Evolutionary conservation across 441 rosid genomes (phyloP).

Genomic region (Hura crepitans): DNA sequence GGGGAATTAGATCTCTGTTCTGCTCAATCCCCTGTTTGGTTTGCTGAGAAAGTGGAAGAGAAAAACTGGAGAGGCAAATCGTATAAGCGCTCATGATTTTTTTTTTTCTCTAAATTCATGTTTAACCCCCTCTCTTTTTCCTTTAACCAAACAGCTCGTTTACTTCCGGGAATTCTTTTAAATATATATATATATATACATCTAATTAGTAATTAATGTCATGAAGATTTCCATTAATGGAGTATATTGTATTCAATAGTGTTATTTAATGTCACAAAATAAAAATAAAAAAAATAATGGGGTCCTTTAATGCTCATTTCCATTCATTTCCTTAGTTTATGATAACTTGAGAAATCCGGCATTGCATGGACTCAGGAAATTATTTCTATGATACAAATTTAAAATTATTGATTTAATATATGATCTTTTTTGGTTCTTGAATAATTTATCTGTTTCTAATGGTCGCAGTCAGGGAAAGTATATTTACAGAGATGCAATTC

Average conservation of each 20-base stretch:
- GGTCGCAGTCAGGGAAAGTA: constrained; percentile 75
- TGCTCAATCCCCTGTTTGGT: constrained; percentile 25
- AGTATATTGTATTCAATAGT: constrained; percentile 11
- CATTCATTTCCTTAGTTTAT: constrained; percentile 1
- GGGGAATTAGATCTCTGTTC: not conserved
- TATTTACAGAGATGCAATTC: constrained; percentile 60
- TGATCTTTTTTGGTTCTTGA: too few species aligned
- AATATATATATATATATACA: too few species aligned
- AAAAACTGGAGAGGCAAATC: not conserved
- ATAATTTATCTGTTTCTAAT: constrained; percentile 4
- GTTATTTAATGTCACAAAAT: too few species aligned
- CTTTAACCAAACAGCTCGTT: constrained; percentile 9
- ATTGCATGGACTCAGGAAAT: too few species aligned
- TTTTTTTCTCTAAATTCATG: not conserved
- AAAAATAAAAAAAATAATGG: too few species aligned
- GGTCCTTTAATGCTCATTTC: constrained; percentile 19
- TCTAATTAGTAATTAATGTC: constrained; percentile 14
- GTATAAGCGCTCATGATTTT: not conserved
- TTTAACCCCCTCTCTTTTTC: not conserved
- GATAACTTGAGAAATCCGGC: not conserved
- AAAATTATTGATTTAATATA: not conserved
- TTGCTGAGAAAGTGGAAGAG: constrained; percentile 25
- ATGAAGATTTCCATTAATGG: constrained; percentile 8
- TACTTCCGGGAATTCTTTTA: not conserved
- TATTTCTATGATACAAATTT: not conserved